phyloP scores from a whole-genome alignment of 2,329 filamentous ascomycete species.

The Cercospora sp. region DNA sequence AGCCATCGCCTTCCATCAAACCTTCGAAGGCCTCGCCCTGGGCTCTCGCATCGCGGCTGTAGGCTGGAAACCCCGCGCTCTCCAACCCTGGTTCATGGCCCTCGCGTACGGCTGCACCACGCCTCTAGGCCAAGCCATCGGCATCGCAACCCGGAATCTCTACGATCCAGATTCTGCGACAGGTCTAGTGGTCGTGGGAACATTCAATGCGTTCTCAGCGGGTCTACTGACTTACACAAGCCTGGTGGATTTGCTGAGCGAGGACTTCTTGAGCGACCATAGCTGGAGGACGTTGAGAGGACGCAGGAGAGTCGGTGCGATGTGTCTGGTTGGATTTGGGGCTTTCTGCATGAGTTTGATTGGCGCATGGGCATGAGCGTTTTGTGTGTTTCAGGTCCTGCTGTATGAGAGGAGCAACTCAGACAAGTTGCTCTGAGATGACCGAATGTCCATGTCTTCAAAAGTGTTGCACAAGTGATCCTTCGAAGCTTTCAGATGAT shows the following conservation, averaged over 20 bases:
- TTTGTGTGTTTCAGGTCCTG: not conserved
- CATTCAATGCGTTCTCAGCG: slow-evolving; percentile 50
- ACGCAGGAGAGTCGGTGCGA: slow-evolving; percentile 58
- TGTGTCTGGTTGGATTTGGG: slow-evolving; percentile 58
- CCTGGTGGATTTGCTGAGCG: slow-evolving; percentile 48
- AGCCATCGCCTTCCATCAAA: slow-evolving; percentile 68
- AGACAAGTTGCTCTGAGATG: not conserved
- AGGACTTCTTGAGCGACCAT: slow-evolving; percentile 58
- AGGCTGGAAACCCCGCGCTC: slow-evolving; percentile 48
- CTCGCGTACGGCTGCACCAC: slow-evolving; percentile 58
- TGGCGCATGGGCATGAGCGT: slow-evolving; percentile 58
- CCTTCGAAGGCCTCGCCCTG: slow-evolving; percentile 65
- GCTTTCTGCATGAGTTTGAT: slow-evolving; percentile 63
- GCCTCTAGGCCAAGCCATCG: slow-evolving; percentile 48
- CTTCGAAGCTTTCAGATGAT: not conserved
- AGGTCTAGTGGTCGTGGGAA: slow-evolving; percentile 46
- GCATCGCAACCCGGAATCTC: slow-evolving; percentile 44
- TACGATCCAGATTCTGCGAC: slow-evolving; percentile 47
- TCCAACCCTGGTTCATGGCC: slow-evolving; percentile 70
- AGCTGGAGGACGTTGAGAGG: slow-evolving; percentile 61
- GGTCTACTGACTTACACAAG: slow-evolving; percentile 50
- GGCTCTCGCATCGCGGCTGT: slow-evolving; percentile 68
- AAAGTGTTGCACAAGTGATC: not conserved
- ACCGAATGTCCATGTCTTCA: not conserved
- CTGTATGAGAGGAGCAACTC: not conserved